phyloP scores from a whole-genome alignment of 495 filamentous ascomycete genomes.

The Aspergillus sclerotiicarbonarius region DNA sequence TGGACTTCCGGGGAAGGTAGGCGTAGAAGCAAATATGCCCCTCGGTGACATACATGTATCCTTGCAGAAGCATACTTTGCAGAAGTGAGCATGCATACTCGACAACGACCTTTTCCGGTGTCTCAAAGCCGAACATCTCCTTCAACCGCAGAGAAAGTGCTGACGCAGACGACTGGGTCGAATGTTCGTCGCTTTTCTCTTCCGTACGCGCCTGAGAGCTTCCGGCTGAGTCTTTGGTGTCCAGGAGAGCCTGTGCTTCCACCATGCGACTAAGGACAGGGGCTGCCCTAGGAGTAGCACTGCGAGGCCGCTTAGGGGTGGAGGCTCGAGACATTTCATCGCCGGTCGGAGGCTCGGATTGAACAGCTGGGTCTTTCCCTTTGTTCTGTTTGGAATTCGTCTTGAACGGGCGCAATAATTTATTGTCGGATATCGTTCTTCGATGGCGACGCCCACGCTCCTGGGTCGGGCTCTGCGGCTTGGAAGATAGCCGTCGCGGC shows the following conservation, averaged over 20 bases:
- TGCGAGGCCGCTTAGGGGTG: constrained; percentile 31
- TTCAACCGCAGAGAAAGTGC: constrained; percentile 68
- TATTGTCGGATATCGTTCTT: constrained; percentile 60
- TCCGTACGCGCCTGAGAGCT: constrained; percentile 18
- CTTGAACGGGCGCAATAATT: constrained; percentile 57
- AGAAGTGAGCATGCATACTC: constrained; percentile 96
- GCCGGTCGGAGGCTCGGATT: constrained; percentile 19
- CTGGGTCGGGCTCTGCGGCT: constrained; percentile 12
- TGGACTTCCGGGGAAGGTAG: constrained; percentile 86
- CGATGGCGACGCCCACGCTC: constrained; percentile 47
- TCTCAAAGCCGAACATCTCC: constrained; percentile 86
- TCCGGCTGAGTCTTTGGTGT: constrained; percentile 29
- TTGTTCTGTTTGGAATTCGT: constrained; percentile 41
- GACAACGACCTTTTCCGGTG: constrained; percentile 77
- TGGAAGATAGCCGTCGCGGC: constrained; percentile 2
- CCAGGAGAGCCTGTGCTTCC: constrained; percentile 71
- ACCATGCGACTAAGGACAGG: constrained; percentile 81
- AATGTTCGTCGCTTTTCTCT: constrained; percentile 21
- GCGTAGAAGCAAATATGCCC: constrained; percentile 97
- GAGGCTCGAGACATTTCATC: constrained; percentile 20
- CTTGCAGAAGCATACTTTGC: constrained; percentile 88
- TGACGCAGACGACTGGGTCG: constrained; percentile 26
- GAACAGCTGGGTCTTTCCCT: constrained; percentile 7
- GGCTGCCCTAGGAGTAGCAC: constrained; percentile 51
- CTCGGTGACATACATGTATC: constrained; percentile 95